Evolutionary conservation across 495 filamentous ascomycete genomes (phyloP), one percentile per base, ranked within the genome.

Genomic region (Podospora appendiculata): DNA sequence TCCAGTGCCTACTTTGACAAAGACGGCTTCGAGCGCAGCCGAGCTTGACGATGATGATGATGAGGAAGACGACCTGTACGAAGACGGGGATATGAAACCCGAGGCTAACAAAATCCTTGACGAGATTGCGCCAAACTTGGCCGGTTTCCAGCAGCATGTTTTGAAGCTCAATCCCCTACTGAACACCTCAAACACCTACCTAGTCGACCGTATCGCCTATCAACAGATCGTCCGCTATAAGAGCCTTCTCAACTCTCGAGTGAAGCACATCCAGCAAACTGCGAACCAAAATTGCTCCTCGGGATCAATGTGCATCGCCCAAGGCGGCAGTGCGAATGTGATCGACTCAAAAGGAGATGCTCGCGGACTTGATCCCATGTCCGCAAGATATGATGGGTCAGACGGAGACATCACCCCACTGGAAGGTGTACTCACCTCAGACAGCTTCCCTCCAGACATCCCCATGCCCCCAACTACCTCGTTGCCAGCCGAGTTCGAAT

Each of bases 401-500:
- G 81, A 85, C 39, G 85, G 87, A 18, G 82, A 85, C 46, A 70
- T 75, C 41, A 84, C 84, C 47, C 74, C 74, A 13, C 65, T 79
- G 8, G 82, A 95, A 61, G 84, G 83, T 33, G 75, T 81, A 11
- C 81, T 90, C 48, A 79, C 79, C 8, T 78, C 82, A 13, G 77
- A 79, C 25, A 77, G 70, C 42, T 95, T 96, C 60, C 91, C 92
- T 6, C 64, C 66, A 10, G 89, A 89, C 17, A 87, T 96, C 36
- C 90, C 88, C 8, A 79, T 87, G 59, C 92, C 92, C 18, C 90
- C 90, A 1, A 87, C 90, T 32, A 72, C 70, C 39, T 79, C 80
- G 16, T 75, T 97, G 13, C 92, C 92, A 6, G 89, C 90, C 9
- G 84, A 92, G 59, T 95, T 97, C 58, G 92, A 97, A 68, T 97